These are phyloP conservation scores for Eutrema yunnanense DNA, from an alignment of 345 rosid species.

Conservation along the genomic window DNA sequence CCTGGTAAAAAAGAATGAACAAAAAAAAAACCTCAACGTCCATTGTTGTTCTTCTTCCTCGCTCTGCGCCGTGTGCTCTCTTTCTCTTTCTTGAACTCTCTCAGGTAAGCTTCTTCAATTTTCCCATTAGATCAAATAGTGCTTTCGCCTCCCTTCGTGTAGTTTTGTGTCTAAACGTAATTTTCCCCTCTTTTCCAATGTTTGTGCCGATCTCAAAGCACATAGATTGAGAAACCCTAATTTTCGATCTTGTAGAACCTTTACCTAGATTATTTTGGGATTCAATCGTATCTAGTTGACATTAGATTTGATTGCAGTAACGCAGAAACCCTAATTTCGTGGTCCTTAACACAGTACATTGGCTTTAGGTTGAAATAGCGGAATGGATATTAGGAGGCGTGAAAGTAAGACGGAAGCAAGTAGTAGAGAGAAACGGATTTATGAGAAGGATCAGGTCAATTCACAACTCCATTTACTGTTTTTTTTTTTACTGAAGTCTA, in stretches of 20 bases:
- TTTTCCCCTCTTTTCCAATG: background rate
- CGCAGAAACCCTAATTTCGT: background rate
- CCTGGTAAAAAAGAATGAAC: background rate
- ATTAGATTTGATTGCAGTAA: background rate
- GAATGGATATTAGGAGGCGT: slow-evolving; percentile 45
- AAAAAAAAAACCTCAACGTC: background rate
- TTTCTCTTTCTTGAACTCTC: background rate
- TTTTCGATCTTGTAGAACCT: background rate
- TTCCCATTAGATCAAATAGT: background rate
- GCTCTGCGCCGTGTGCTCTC: background rate
- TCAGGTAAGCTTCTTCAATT: slow-evolving; percentile 18
- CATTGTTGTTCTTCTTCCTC: background rate
- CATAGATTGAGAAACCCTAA: background rate
- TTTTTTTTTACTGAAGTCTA: background rate
- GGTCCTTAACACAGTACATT: background rate
- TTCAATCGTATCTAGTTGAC: background rate
- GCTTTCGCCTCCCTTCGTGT: background rate
- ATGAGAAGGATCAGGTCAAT: slow-evolving; percentile 42
- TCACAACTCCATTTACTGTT: background rate
- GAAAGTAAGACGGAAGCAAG: slow-evolving; percentile 35
- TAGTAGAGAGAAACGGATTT: slow-evolving; percentile 35
- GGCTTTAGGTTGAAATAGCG: background rate
- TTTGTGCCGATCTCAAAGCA: background rate
- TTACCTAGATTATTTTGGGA: background rate
- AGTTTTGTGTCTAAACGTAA: background rate